Base-by-base conservation (phyloP, 352 stramenopile genomes). In the Pythium aphanidermatum region DNA sequence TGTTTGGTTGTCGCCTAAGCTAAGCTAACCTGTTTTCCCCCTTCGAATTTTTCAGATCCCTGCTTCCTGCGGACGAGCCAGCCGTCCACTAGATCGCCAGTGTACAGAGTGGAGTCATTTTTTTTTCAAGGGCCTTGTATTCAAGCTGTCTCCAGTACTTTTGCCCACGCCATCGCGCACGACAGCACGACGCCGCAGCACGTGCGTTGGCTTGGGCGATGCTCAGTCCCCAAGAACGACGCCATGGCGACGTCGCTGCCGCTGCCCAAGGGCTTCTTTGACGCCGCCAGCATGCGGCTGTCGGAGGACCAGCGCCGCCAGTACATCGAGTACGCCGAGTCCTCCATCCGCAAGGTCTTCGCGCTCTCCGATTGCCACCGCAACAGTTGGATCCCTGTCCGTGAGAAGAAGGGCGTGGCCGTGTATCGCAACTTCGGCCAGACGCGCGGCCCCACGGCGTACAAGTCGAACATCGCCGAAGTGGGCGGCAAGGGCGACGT, bases 311-410 rank as follows among this genome's bases (percentile, higher is more conserved):
- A 72, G 62, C 75, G 77, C 6, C 70, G 65, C 9, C 74, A 86
- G 48, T 90, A 89, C 65, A 75, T 88, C 21, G 75, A 88, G 60
- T 87, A 76, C 41, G 78, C 77, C 26, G 77, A 89, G 64, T 61
- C 67, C n/a, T 87, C 77, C 19, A 85, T 90, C 51, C 77, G 77
- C 49, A 85, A 90, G 51, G 73, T 90, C 30, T 90, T 90, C 58
- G 78, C 78, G 45, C 65, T 92, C 23, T 85, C 65, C 46, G 81
- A 90, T 58, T 69, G 68, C 43, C 77, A 89, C 63, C 70, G 74
- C 49, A 90, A 92, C 60, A 85, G 71, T 53, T 92, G 81, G 77
- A 83, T 92, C 52, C 78, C 77, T 29, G 74, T 88, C 69, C 65
- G 68, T 46, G 81, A 92, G 65, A 90, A 92, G 64, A 88, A 90